These are phyloP conservation scores for Aureobasidium subglaciale DNA, from an alignment of 2,329 filamentous ascomycete genomes.

Conservation along the genomic window DNA sequence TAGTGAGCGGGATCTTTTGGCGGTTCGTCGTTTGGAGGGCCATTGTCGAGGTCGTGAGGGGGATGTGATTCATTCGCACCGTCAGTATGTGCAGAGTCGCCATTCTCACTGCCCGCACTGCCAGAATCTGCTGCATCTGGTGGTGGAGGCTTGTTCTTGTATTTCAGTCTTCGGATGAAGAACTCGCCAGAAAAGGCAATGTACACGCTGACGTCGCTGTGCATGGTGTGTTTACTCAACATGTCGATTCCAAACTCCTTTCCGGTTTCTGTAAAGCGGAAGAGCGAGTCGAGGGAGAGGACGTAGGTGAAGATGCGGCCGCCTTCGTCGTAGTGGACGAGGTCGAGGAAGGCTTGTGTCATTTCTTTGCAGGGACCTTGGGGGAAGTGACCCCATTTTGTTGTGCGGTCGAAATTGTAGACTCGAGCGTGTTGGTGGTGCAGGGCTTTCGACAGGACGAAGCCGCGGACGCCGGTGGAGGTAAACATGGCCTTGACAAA, in stretches of 20 bases:
- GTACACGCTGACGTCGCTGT: slow-evolving; percentile 84
- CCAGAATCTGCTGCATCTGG: slow-evolving; percentile 41
- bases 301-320: slow-evolving; percentile 88
- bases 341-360: slow-evolving; percentile 71
- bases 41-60: slow-evolving; percentile 41
- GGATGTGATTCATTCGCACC: slow-evolving; percentile 37
- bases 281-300: slow-evolving; percentile 74
- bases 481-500: slow-evolving; percentile 88
- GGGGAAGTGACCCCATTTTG: slow-evolving; percentile 61
- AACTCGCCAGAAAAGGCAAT: slow-evolving; percentile 92
- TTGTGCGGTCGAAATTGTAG: slow-evolving; percentile 78
- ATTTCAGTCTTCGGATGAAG: slow-evolving; percentile 66
- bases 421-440: slow-evolving; percentile 85
- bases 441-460: slow-evolving; percentile 72
- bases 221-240: slow-evolving; percentile 93
- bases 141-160: slow-evolving; percentile 33
- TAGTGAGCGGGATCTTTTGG: slow-evolving; percentile 56
- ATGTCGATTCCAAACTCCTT: slow-evolving; percentile 93
- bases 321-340: slow-evolving; percentile 80
- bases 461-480: slow-evolving; percentile 66
- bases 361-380: slow-evolving; percentile 59
- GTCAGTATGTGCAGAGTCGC: slow-evolving; percentile 15
- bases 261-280: slow-evolving; percentile 91
- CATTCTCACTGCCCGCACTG: slow-evolving; percentile 26
- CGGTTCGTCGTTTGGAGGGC: slow-evolving; percentile 34